Evolutionary conservation across 2,329 filamentous ascomycete genomes (phyloP).

Genomic region (Colletotrichum zoysiae): DNA sequence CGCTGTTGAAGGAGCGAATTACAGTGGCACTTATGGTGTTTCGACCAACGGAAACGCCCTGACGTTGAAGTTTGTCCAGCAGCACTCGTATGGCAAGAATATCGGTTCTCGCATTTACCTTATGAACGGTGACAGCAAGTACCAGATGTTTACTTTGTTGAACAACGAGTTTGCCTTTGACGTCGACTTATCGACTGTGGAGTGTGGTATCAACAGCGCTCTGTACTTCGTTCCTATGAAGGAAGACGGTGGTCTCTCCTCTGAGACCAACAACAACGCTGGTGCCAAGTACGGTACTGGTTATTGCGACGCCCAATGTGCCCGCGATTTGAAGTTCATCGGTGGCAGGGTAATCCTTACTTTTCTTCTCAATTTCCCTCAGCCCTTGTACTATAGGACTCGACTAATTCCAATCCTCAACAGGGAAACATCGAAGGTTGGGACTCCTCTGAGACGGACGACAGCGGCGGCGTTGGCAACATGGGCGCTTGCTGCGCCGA

Average conservation of each 20-base stretch:
- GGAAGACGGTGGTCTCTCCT: conserved; percentile 61
- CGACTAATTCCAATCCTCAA: background rate
- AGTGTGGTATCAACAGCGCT: conserved; percentile 73
- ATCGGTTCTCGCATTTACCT: conserved; percentile 65
- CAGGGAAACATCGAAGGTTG: conserved; percentile 46
- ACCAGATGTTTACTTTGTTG: conserved; percentile 68
- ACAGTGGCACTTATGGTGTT: conserved; percentile 58
- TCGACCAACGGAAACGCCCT: conserved; percentile 58
- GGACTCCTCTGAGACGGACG: conserved; percentile 43
- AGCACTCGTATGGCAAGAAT: conserved; percentile 53
- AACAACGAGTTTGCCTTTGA: conserved; percentile 74
- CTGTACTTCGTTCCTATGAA: conserved; percentile 61
- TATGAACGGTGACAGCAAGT: conserved; percentile 64
- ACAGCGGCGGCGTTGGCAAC: conserved; percentile 44
- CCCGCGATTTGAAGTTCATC: conserved; percentile 63
- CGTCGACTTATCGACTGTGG: conserved; percentile 71
- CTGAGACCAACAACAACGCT: conserved; percentile 58
- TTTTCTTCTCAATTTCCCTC: background rate
- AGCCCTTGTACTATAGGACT: background rate
- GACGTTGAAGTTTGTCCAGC: conserved; percentile 63
- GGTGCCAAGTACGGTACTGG: conserved; percentile 68
- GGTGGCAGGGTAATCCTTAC: conserved; percentile 51
- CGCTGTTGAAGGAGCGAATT: conserved; percentile 59
- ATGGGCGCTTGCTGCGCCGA: conserved; percentile 46
- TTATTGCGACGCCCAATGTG: conserved; percentile 64